phyloP scores from a whole-genome alignment of 306 rosid species.

The Acmispon strigosus region DNA sequence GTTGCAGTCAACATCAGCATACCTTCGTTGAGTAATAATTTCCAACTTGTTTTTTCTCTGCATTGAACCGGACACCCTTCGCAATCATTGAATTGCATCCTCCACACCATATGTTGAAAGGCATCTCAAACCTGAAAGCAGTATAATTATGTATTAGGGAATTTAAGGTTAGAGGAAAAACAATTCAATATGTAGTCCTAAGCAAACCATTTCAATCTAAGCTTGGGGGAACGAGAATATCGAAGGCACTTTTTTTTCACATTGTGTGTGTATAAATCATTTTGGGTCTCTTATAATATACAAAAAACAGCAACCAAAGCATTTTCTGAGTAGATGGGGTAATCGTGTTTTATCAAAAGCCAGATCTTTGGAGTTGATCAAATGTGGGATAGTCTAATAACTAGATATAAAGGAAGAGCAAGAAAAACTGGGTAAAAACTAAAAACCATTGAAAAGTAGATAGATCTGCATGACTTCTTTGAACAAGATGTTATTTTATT shows the following conservation, averaged over 20 bases:
- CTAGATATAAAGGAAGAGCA: neutral
- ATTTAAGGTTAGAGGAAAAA: neutral
- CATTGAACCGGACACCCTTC: conserved; percentile 94
- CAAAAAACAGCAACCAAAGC: too few relatives aligned
- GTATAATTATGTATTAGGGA: neutral
- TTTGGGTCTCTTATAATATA: neutral
- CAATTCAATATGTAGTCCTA: neutral
- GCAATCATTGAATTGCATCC: conserved; percentile 99
- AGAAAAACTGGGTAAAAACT: neutral
- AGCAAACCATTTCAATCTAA: neutral
- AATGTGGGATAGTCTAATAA: neutral
- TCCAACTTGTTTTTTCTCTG: conserved; percentile 96
- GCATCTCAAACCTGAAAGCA: conserved; percentile 86
- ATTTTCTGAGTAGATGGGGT: too few relatives aligned
- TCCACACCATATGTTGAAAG: conserved; percentile 87
- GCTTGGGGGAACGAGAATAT: neutral
- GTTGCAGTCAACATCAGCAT: conserved; percentile 1
- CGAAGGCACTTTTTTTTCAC: too few relatives aligned
- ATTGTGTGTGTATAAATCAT: neutral
- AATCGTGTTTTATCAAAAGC: neutral
- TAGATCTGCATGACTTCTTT: neutral
- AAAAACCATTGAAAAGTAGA: neutral
- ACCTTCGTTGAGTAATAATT: conserved; percentile 95
- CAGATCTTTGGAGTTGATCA: neutral
- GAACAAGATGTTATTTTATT: too few relatives aligned